Evolutionary conservation across 2,329 filamentous ascomycete genomes (phyloP).

Genomic region (Triangularia setosa): DNA sequence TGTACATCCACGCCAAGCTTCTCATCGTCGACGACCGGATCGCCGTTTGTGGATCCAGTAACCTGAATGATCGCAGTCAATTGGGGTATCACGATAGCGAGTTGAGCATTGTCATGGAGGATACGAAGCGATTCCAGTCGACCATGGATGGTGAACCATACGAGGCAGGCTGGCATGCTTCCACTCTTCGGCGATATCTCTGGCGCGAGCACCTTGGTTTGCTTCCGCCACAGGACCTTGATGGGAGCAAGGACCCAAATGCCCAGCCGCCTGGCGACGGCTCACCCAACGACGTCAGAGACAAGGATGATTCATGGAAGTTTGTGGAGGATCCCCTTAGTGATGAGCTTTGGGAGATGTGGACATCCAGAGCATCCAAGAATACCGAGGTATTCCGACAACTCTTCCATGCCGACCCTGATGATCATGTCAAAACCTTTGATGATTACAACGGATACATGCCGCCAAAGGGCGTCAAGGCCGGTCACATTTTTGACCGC

Average conservation of each 20-base stretch:
- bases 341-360: slow-evolving; percentile 63
- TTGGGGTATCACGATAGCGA: slow-evolving; percentile 88
- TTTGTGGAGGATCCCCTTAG: slow-evolving; percentile 69
- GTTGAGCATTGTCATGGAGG: slow-evolving; percentile 84
- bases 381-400: slow-evolving; percentile 77
- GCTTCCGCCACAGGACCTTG: slow-evolving; percentile 66
- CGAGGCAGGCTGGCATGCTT: slow-evolving; percentile 75
- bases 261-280: slow-evolving; percentile 66
- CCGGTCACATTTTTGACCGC: slow-evolving; percentile 82
- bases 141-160: slow-evolving; percentile 76
- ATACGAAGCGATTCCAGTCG: slow-evolving; percentile 65
- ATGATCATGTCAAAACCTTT: slow-evolving; percentile 83
- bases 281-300: slow-evolving; percentile 60
- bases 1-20: slow-evolving; percentile 92
- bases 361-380: slow-evolving; percentile 63
- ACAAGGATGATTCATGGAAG: slow-evolving; percentile 57
- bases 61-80: slow-evolving; percentile 88
- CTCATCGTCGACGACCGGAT: slow-evolving; percentile 83
- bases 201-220: slow-evolving; percentile 91
- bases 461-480: slow-evolving; percentile 65
- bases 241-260: slow-evolving; percentile 65
- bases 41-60: slow-evolving; percentile 81
- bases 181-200: slow-evolving; percentile 74
- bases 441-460: slow-evolving; percentile 83
- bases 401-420: slow-evolving; percentile 82